Conservation (phyloP, 202 grass and related monocot genomes). For the Panicum hallii region DNA sequence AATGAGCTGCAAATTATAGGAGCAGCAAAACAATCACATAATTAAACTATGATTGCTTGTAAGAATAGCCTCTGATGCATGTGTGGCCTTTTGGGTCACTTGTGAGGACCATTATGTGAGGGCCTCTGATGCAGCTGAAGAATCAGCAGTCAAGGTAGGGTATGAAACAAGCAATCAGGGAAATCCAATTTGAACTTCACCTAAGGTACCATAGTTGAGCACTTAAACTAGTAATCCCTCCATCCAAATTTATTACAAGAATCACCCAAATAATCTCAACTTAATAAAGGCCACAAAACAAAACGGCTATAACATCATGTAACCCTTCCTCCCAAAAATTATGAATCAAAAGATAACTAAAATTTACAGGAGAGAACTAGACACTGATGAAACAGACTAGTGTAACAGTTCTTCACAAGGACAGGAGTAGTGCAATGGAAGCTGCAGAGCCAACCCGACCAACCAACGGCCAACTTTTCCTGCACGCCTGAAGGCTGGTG, state of each 20-base stretch:
- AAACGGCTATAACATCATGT: conserved; percentile 17
- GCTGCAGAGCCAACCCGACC: conserved; percentile 17
- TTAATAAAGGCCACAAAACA: background rate
- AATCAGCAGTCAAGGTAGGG: background rate
- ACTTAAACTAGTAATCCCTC: conserved; percentile 4
- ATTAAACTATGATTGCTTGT: conserved; percentile 3
- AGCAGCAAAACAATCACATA: conserved; percentile 35
- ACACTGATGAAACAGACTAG: background rate
- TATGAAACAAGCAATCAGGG: conserved; percentile 2
- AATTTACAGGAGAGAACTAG: conserved; percentile 45
- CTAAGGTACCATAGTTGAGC: background rate
- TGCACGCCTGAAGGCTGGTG: conserved; percentile 22
- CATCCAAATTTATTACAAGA: conserved; percentile 41
- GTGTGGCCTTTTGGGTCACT: background rate
- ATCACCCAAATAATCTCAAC: conserved; percentile 40
- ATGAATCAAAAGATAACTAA: conserved; percentile 11
- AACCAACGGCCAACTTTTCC: conserved; percentile 43
- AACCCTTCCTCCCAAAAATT: conserved; percentile 10
- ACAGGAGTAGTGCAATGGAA: conserved; percentile 4
- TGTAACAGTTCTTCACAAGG: conserved; percentile 21
- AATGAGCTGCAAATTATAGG: conserved; percentile 22
- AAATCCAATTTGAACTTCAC: conserved; percentile 16
- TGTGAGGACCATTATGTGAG: conserved; percentile 2
- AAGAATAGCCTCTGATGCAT: background rate
- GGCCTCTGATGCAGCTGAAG: background rate